phyloP scores from a whole-genome alignment of 192 early-diverging fungal species.

The Spizellomyces sp. region DNA sequence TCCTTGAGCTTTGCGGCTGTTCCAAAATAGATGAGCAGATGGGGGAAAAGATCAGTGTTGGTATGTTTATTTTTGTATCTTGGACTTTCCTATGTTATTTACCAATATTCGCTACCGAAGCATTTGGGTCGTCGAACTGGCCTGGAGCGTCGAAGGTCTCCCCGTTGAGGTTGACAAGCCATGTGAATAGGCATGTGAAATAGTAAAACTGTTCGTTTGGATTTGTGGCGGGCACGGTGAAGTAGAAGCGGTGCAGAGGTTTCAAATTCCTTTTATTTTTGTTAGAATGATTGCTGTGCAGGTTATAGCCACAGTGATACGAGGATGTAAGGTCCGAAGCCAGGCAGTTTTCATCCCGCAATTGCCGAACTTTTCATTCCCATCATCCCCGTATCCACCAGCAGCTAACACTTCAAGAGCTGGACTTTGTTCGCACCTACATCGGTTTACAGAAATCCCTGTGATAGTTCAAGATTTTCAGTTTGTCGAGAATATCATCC shows the following conservation, averaged over 20 bases:
- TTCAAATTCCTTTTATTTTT: constrained; percentile 32
- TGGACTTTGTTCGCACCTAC: constrained; percentile 19
- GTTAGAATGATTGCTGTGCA: no score
- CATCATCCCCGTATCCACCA: not conserved
- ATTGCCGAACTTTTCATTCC: no score
- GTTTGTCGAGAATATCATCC: constrained; percentile 56
- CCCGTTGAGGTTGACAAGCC: constrained; percentile 48
- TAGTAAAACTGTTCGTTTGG: constrained; percentile 62
- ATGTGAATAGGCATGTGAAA: constrained; percentile 52
- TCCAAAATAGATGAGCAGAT: not conserved
- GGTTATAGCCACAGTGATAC: not conserved
- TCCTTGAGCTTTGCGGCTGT: constrained; percentile 56
- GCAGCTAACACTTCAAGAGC: not conserved
- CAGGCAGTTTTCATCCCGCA: not conserved
- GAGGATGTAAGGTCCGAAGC: not conserved
- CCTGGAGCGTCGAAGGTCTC: constrained; percentile 51
- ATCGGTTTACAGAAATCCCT: constrained; percentile 48
- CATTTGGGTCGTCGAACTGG: constrained; percentile 67
- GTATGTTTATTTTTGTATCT: not conserved
- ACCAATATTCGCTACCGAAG: constrained; percentile 57
- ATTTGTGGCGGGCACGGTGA: constrained; percentile 42
- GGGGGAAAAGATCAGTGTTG: not conserved
- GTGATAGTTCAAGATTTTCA: constrained; percentile 51
- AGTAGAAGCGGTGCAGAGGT: constrained; percentile 50
- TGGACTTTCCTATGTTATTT: not conserved